Evolutionary conservation across 1,284 basidiomycete species (phyloP).

Genomic region (Ceratobasidium sp.): DNA sequence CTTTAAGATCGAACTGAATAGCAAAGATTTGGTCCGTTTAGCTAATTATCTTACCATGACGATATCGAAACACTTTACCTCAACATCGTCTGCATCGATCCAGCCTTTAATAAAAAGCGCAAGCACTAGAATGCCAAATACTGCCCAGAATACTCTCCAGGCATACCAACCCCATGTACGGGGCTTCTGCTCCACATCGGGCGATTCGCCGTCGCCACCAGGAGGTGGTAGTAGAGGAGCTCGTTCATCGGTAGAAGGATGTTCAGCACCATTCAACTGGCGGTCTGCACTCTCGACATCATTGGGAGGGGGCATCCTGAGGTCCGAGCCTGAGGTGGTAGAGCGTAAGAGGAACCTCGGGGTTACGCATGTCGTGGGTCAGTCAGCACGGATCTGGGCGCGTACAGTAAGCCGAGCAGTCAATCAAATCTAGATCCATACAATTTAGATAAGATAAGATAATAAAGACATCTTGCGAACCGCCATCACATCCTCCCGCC

Average conservation of each 20-base stretch:
- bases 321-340: not conserved
- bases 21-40: too few relatives aligned
- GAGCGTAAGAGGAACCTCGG: not conserved
- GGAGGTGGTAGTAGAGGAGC: constrained; percentile 25
- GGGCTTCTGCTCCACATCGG: not conserved
- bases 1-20: constrained; percentile 78
- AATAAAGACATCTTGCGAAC: not conserved
- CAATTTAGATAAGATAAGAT: constrained; percentile 3
- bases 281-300: constrained; percentile 13
- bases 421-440: not conserved
- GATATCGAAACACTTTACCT: constrained; percentile 62
- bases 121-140: constrained; percentile 31
- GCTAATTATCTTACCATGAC: not conserved
- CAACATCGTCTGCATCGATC: constrained; percentile 74
- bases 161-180: constrained; percentile 35
- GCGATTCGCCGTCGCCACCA: not conserved
- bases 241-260: constrained; percentile 12
- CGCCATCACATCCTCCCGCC: not conserved
- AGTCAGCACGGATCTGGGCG: constrained; percentile 20
- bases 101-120: constrained; percentile 73
- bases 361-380: constrained; percentile 17
- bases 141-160: constrained; percentile 37
- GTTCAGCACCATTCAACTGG: not conserved
- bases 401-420: constrained; percentile 7
- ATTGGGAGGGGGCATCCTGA: constrained; percentile 19